Evolutionary conservation across 805 yeast species (phyloP), one percentile per base, ranked within the genome.

Genomic region (Saccharomyces mikatae): DNA sequence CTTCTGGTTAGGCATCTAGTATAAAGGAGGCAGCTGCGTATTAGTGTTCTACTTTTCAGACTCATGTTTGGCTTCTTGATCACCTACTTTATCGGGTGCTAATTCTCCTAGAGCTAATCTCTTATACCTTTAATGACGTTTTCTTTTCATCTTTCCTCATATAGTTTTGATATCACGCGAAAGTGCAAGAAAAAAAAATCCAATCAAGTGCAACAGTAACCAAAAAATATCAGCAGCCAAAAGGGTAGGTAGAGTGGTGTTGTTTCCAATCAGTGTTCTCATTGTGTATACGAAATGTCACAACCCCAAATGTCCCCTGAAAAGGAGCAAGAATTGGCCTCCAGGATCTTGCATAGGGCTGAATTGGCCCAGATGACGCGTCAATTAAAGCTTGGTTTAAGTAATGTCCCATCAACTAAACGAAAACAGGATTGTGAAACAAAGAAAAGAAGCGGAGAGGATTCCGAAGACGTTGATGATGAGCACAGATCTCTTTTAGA

Each of bases 351-450:
- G 29, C 64, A 69, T 52, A 54, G 73, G 52, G 73, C 73, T 46
- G 68, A 68, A 53, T 55, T 69, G 53, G 73, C 73, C 14, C 71
- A 67, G 56, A 66, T 68, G 71, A 62, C 71, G 13, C 60, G 73
- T 21, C 67, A 67, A 51, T 60, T 69, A 57, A 68, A 66, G 58
- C 49, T 69, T 50, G 70, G 68, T 6, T 55, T 69, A 26, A 60
- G 69, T 32, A 66, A 63, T 57, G 70, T 68, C 1, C 61, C 67
- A 4, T 61, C 63, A 4, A 56, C 61, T 10, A 61, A 58, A 54
- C 11, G 31, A 50, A 46, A 48, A 53, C 41, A 49, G 49, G 46
- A 46, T 41, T 48, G 27, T 53, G 52, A 22, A 51, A 28, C 48
- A 6, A 57, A 48, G 49, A 60, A 57, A 47, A 47, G 60, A n/a